phyloP scores from a whole-genome alignment of 208 protist genomes.

The Crithidia fasciculata region DNA sequence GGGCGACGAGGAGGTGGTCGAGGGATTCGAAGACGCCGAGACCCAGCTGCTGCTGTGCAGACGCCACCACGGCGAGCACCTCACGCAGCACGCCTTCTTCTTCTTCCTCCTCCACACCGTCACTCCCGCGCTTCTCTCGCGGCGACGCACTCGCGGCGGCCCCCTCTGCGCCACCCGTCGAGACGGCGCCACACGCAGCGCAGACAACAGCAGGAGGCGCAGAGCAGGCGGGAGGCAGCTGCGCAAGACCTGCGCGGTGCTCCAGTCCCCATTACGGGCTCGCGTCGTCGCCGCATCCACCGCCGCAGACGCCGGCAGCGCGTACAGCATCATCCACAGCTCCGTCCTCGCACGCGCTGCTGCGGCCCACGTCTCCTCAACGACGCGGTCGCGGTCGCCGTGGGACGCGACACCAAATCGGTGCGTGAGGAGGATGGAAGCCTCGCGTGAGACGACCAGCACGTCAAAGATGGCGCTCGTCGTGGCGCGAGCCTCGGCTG shows the following conservation, averaged over 20 bases:
- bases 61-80: conserved; percentile 24
- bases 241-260: conserved; percentile 11
- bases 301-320: conserved; percentile 26
- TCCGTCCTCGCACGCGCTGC: conserved; percentile 27
- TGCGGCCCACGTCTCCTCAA: conserved; percentile 58
- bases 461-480: conserved; percentile 43
- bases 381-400: conserved; percentile 15
- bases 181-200: too few species aligned
- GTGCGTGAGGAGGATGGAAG: conserved; percentile 21
- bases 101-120: not conserved
- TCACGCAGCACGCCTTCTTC: conserved; percentile 17
- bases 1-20: conserved; percentile 24
- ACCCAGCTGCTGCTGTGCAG: conserved; percentile 23
- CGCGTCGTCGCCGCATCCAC: not conserved
- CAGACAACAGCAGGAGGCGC: not conserved
- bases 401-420: conserved; percentile 20
- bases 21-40: conserved; percentile 30
- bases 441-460: conserved; percentile 32
- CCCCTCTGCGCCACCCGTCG: too few species aligned
- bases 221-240: conserved; percentile 19
- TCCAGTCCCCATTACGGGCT: conserved; percentile 1
- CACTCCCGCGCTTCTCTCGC: not conserved
- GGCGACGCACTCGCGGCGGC: not conserved
- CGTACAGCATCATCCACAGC: conserved; percentile 29
- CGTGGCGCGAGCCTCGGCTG: not conserved